Percentiles rank a stretch among this genome's conserved stretches.
Evolutionary conservation across 176 grass and related monocot species (phyloP).

Genomic region (Guadua angustifolia): DNA sequence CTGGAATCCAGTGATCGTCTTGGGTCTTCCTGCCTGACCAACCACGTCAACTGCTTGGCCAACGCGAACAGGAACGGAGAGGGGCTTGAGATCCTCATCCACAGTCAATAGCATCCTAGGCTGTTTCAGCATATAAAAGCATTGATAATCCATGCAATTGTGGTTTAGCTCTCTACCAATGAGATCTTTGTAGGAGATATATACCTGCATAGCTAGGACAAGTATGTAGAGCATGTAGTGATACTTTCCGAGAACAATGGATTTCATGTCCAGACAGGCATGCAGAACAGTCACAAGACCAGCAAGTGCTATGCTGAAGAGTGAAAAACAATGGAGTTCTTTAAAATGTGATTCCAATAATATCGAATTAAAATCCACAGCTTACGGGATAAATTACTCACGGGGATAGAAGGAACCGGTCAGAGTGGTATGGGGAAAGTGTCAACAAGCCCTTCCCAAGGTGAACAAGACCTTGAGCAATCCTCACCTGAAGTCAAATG

Average conservation of each 20-base stretch:
- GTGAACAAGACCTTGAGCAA: constrained; percentile 80
- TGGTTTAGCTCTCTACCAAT: neutral
- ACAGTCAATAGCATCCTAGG: constrained; percentile 81
- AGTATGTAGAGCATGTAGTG: constrained; percentile 82
- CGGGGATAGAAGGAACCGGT: constrained; percentile 72
- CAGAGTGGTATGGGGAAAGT: constrained; percentile 77
- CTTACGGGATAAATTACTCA: constrained; percentile 40
- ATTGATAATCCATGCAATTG: constrained; percentile 8
- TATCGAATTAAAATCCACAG: neutral
- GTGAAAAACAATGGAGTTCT: neutral
- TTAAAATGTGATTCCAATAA: neutral
- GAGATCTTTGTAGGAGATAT: neutral
- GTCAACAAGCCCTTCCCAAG: constrained; percentile 76
- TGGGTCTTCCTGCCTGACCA: constrained; percentile 68
- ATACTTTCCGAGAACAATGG: constrained; percentile 66
- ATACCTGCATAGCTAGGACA: constrained; percentile 77
- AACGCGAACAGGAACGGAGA: constrained; percentile 70
- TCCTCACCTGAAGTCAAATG: constrained; percentile 62
- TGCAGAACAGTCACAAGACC: constrained; percentile 67
- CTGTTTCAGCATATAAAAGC: constrained; percentile 41
- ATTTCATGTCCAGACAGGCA: constrained; percentile 82
- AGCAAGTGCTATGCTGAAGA: constrained; percentile 65
- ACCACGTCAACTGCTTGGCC: constrained; percentile 82
- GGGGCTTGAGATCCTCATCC: constrained; percentile 68
- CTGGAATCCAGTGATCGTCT: constrained; percentile 83